Conservation (phyloP, 192 early-diverging fungal species). For the Rhizophagus prolifer region DNA sequence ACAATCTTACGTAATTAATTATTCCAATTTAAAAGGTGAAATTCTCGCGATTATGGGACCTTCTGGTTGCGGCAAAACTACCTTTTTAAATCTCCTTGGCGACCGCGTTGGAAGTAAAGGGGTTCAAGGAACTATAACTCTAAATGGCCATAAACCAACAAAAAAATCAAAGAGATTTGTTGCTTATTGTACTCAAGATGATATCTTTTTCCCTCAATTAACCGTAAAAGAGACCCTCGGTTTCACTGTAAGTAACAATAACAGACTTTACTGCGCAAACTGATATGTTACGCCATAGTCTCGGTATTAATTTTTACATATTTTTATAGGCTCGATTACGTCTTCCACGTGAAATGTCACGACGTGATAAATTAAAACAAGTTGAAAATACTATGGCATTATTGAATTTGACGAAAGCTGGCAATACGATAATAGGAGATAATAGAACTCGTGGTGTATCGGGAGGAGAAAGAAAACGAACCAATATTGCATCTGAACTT, state of each 20-base stretch:
- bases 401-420: constrained; percentile 63
- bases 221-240: constrained; percentile 79
- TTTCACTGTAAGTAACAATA: constrained; percentile 45
- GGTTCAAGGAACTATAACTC: constrained; percentile 30
- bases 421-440: constrained; percentile 67
- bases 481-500: constrained; percentile 73
- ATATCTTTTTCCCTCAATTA: constrained; percentile 50
- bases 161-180: constrained; percentile 49
- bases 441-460: constrained; percentile 64
- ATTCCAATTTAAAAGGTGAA: background rate
- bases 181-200: constrained; percentile 61
- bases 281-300: too few relatives aligned
- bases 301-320: too few relatives aligned
- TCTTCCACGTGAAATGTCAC: constrained; percentile 46
- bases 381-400: constrained; percentile 58
- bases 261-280: too few relatives aligned
- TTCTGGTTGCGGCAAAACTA: constrained; percentile 59
- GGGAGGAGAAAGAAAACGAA: constrained; percentile 74
- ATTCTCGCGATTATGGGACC: constrained; percentile 66
- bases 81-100: constrained; percentile 61
- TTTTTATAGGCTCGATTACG: constrained; percentile 32
- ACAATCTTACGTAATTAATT: background rate
- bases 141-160: constrained; percentile 14
- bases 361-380: constrained; percentile 42
- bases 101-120: constrained; percentile 46